A percentile compares a stretch with the other conserved stretches of the same genome.
phyloP scores from a whole-genome alignment of 2,329 filamentous ascomycete species.

The Helotiales sp. region DNA sequence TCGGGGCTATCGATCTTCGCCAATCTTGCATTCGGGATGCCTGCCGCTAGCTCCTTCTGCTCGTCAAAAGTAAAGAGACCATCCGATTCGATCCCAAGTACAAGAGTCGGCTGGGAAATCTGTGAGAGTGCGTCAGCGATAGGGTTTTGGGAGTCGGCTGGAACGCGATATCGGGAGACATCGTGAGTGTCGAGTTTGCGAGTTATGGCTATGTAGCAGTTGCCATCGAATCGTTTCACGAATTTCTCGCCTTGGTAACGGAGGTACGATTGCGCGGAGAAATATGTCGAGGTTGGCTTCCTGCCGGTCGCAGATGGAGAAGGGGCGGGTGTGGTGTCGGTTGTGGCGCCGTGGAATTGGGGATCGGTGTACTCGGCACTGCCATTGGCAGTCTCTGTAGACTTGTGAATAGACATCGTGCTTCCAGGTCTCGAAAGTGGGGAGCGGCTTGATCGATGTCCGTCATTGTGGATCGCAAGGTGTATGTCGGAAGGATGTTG shows the following conservation, averaged over 20 bases:
- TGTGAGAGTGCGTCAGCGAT: slow-evolving; percentile 74
- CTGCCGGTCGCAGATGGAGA: slow-evolving; percentile 31
- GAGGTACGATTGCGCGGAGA: slow-evolving; percentile 96
- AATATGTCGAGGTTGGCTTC: slow-evolving; percentile 73
- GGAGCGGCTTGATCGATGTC: slow-evolving; percentile 63
- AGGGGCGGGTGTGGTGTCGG: slow-evolving; percentile 45
- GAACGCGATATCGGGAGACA: slow-evolving; percentile 72
- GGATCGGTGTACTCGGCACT: slow-evolving; percentile 51
- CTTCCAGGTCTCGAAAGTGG: slow-evolving; percentile 47
- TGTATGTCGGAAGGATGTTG: slow-evolving; percentile 57
- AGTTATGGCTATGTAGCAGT: slow-evolving; percentile 98
- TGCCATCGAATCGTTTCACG: slow-evolving; percentile 94
- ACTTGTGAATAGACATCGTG: slow-evolving; percentile 19
- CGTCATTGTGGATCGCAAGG: slow-evolving; percentile 82
- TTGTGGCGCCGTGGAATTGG: slow-evolving; percentile 68
- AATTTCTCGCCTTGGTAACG: slow-evolving; percentile 97
- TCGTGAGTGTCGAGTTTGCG: slow-evolving; percentile 98
- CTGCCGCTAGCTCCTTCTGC: slow-evolving; percentile 85
- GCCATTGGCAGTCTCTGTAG: background rate
- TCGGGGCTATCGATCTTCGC: slow-evolving; percentile 91
- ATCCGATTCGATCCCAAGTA: slow-evolving; percentile 93
- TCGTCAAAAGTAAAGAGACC: slow-evolving; percentile 97
- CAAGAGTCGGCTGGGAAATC: slow-evolving; percentile 86
- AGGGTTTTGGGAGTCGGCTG: slow-evolving; percentile 37
- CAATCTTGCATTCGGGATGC: slow-evolving; percentile 74